Conservation (phyloP, 257 asterid genomes). For the Penstemon barbatus region DNA sequence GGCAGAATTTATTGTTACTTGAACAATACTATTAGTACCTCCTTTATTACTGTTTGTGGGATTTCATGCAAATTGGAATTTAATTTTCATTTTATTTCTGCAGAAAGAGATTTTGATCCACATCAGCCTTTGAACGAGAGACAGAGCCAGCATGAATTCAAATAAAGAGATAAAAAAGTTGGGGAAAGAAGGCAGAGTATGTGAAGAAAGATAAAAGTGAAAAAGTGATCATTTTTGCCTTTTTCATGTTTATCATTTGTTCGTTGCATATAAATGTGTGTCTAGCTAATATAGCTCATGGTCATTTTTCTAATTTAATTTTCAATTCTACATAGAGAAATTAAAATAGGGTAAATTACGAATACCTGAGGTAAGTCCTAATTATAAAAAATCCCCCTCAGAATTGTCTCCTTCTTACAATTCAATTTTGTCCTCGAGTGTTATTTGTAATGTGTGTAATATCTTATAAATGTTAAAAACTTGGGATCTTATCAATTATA, state of each 20-base stretch:
- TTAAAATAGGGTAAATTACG: no score
- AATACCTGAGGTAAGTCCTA: no score
- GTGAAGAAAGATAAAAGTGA: slow-evolving; percentile 41
- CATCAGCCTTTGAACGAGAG: slow-evolving; percentile 37
- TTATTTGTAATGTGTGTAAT: no score
- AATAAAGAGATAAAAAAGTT: slow-evolving; percentile 38
- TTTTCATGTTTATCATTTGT: slow-evolving; percentile 61
- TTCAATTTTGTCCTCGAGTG: neutral
- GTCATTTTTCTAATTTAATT: neutral
- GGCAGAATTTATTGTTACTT: slow-evolving; percentile 2
- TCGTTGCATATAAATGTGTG: slow-evolving; percentile 47
- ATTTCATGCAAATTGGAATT: slow-evolving; percentile 32
- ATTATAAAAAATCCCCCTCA: no score
- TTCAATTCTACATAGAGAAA: no score
- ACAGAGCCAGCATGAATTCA: slow-evolving; percentile 48
- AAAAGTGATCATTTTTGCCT: slow-evolving; percentile 39
- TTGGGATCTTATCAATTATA: no score
- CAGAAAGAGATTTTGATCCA: neutral
- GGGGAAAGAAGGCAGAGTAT: slow-evolving; percentile 32
- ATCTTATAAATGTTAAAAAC: no score
- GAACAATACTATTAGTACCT: slow-evolving; percentile 4
- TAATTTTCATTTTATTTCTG: slow-evolving; percentile 20
- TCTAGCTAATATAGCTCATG: neutral
- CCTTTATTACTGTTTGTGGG: slow-evolving; percentile 24
- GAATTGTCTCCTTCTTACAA: neutral